A percentile compares a stretch with the other conserved stretches of the same genome.
Conservation (phyloP, 257 asterid genomes). For the Marsdenia floribunda region DNA sequence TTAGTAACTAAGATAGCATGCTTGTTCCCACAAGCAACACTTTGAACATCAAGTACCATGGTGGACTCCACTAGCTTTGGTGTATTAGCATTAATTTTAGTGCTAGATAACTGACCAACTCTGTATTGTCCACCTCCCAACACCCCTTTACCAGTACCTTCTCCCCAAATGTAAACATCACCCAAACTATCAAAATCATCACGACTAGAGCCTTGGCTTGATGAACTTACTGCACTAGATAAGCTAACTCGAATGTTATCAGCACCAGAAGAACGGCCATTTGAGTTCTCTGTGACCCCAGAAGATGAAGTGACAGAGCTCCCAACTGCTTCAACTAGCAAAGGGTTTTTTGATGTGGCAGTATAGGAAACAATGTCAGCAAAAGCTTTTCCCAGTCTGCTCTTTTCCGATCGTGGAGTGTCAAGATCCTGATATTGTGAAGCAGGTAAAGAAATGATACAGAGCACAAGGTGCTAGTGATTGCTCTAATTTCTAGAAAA, state of each 20-base stretch:
- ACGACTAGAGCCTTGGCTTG: conserved; percentile 78
- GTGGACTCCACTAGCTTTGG: conserved; percentile 76
- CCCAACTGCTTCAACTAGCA: conserved; percentile 28
- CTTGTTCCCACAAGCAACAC: conserved; percentile 57
- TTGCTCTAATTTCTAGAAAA: neutral
- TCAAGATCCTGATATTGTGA: conserved; percentile 51
- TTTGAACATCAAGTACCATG: conserved; percentile 61
- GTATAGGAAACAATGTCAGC: conserved; percentile 65
- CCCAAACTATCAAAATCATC: conserved; percentile 78
- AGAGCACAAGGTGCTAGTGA: neutral
- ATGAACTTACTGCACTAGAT: conserved; percentile 84
- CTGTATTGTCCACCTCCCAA: conserved; percentile 55
- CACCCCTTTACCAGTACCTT: conserved; percentile 59
- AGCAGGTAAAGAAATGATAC: neutral
- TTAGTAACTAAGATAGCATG: conserved; percentile 73
- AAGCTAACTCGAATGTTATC: conserved; percentile 71
- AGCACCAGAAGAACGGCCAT: conserved; percentile 46
- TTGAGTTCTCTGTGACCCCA: conserved; percentile 40
- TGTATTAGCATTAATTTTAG: conserved; percentile 38
- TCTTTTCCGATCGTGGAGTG: conserved; percentile 40
- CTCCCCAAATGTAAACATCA: conserved; percentile 91
- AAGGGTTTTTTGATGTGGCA: conserved; percentile 48
- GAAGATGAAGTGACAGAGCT: conserved; percentile 24
- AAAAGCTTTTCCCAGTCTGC: conserved; percentile 69
- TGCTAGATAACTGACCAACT: conserved; percentile 21